Percentiles rank a stretch among this genome's conserved stretches.
Conservation (phyloP, 768 basidiomycete species). For the Leucosporidium creatinivorum region DNA sequence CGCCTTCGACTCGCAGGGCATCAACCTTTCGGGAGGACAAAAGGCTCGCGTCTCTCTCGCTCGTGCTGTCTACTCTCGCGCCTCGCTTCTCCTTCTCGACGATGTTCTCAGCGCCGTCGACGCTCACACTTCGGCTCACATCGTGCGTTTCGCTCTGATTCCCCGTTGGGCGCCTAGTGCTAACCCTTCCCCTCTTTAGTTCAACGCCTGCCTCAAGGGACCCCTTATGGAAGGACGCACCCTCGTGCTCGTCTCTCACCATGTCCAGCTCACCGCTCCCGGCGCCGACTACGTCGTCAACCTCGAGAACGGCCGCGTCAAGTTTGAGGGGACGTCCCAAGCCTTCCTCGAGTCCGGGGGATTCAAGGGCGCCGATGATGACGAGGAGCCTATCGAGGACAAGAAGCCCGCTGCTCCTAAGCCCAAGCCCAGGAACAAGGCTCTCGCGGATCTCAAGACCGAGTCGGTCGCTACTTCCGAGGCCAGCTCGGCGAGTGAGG, state of each 20-base stretch:
- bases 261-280: slow-evolving; percentile 76
- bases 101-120: slow-evolving; percentile 65
- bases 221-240: slow-evolving; percentile 58
- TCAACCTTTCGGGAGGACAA: slow-evolving; percentile 76
- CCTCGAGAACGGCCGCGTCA: slow-evolving; percentile 43
- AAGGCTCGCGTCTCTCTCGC: slow-evolving; percentile 76
- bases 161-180: no score
- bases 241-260: slow-evolving; percentile 79
- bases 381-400: slow-evolving; percentile 23
- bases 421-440: slow-evolving; percentile 15
- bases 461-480: slow-evolving; percentile 12
- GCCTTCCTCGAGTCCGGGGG: slow-evolving; percentile 25
- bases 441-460: slow-evolving; percentile 18
- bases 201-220: slow-evolving; percentile 59
- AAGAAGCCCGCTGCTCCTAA: slow-evolving; percentile 10
- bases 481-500: slow-evolving; percentile 26
- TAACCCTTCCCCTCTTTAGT: not conserved
- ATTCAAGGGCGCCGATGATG: slow-evolving; percentile 23
- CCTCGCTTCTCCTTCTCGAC: slow-evolving; percentile 69
- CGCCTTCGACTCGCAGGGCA: slow-evolving; percentile 46
- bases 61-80: slow-evolving; percentile 73
- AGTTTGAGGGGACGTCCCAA: slow-evolving; percentile 15
- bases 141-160: slow-evolving; percentile 51
- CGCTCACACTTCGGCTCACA: slow-evolving; percentile 77
- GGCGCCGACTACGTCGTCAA: slow-evolving; percentile 70